phyloP scores from a whole-genome alignment of 2,329 filamentous ascomycete species.

The Fusarium annulatum region DNA sequence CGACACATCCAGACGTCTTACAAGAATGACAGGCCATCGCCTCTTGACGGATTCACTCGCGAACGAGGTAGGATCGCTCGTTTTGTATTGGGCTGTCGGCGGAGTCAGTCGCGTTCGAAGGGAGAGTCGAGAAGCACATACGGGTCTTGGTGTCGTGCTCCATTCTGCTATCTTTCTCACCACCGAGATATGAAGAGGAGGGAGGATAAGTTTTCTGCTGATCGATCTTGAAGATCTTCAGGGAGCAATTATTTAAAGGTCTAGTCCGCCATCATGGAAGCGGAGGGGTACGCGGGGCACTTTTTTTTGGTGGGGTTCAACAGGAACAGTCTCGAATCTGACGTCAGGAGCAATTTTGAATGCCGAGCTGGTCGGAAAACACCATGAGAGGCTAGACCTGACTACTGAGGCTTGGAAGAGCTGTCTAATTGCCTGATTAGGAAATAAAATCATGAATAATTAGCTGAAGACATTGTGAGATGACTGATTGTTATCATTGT shows the following conservation, averaged over 20 bases:
- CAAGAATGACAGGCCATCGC: slow-evolving; percentile 93
- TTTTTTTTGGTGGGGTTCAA: slow-evolving; percentile 35
- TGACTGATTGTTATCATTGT: neutral
- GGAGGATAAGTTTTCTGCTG: neutral
- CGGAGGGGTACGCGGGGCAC: slow-evolving; percentile 47
- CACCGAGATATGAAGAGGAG: neutral
- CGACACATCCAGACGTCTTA: slow-evolving; percentile 54
- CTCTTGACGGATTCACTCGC: slow-evolving; percentile 85
- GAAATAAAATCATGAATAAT: neutral
- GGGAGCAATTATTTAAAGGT: slow-evolving; percentile 18
- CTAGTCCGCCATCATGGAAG: slow-evolving; percentile 36
- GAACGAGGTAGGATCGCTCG: slow-evolving; percentile 86
- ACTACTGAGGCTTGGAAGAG: neutral
- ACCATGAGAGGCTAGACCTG: slow-evolving; percentile 6
- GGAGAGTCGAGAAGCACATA: slow-evolving; percentile 54
- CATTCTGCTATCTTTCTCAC: slow-evolving; percentile 58
- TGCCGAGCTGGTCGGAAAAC: slow-evolving; percentile 21
- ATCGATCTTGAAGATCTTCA: slow-evolving; percentile 17
- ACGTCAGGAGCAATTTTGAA: slow-evolving; percentile 39
- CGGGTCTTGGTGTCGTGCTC: slow-evolving; percentile 80
- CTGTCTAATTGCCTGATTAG: neutral
- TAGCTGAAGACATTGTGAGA: neutral
- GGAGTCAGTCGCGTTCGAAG: slow-evolving; percentile 23
- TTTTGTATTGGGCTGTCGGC: slow-evolving; percentile 77
- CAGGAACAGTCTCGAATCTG: slow-evolving; percentile 31